These are phyloP conservation scores for Solanum tarapatanum DNA, from an alignment of 257 asterid genomes.

Conservation along the genomic window DNA sequence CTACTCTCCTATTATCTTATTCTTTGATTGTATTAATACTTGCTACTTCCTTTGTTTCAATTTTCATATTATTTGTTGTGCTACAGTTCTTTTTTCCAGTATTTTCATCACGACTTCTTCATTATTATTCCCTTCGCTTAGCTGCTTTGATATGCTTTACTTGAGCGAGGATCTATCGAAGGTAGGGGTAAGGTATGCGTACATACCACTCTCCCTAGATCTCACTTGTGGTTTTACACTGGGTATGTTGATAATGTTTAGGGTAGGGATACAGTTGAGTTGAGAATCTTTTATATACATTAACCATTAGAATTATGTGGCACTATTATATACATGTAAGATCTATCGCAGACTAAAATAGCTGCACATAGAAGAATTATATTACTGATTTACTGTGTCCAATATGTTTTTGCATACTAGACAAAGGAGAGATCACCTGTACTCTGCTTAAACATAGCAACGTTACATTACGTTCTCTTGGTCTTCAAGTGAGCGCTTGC, in stretches of 20 bases:
- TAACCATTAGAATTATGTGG: neutral
- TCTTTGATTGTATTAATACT: neutral
- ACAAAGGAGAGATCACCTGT: neutral
- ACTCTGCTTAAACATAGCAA: neutral
- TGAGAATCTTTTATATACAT: neutral
- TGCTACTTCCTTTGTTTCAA: neutral
- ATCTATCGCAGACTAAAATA: neutral
- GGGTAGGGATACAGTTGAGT: neutral
- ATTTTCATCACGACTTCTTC: neutral
- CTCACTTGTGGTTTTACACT: neutral
- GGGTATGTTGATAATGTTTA: neutral
- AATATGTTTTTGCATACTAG: neutral
- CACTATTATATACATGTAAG: neutral
- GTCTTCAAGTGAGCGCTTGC: conserved; percentile 83
- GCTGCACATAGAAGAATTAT: neutral
- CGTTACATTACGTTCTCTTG: conserved; percentile 22
- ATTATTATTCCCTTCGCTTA: neutral
- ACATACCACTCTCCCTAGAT: neutral
- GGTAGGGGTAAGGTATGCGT: neutral
- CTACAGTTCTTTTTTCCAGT: neutral
- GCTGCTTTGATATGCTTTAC: neutral
- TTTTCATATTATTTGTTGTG: neutral
- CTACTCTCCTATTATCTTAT: neutral
- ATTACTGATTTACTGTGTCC: neutral
- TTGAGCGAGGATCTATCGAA: neutral